phyloP scores from a whole-genome alignment of 176 grass and related monocot genomes.

The Tillandsia leiboldiana region DNA sequence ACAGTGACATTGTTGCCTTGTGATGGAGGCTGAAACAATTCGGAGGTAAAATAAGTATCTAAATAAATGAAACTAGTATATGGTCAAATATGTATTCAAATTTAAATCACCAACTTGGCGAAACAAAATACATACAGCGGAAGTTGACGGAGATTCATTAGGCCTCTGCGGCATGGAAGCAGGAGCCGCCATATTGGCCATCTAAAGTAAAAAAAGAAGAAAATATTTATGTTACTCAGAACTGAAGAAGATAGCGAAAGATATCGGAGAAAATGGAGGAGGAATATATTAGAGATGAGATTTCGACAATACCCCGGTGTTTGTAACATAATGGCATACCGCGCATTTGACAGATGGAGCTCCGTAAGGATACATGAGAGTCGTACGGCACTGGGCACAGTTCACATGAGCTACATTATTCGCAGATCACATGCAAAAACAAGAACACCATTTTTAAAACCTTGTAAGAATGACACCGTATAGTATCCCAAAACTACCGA shows the following conservation, averaged over 20 bases:
- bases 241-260: background rate
- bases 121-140: constrained; percentile 46
- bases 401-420: constrained; percentile 67
- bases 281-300: background rate
- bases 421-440: constrained; percentile 32
- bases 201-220: background rate
- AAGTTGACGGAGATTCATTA: constrained; percentile 47
- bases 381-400: constrained; percentile 57
- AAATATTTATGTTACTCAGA: background rate
- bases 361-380: constrained; percentile 87
- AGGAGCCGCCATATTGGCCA: constrained; percentile 1
- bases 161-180: constrained; percentile 4
- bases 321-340: constrained; percentile 71
- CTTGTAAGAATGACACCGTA: constrained; percentile 2
- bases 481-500: no score
- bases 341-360: constrained; percentile 89
- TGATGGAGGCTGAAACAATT: constrained; percentile 39
- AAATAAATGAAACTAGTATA: constrained; percentile 10
- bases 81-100: no score
- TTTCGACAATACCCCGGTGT: constrained; percentile 34
- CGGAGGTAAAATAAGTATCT: constrained; percentile 21
- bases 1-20: constrained; percentile 64
- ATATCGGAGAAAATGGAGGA: background rate
- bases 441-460: constrained; percentile 11
- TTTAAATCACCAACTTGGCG: constrained; percentile 7